Conservation (phyloP, 1,139 yeast species). For the Debaryomyces nepalensis region DNA sequence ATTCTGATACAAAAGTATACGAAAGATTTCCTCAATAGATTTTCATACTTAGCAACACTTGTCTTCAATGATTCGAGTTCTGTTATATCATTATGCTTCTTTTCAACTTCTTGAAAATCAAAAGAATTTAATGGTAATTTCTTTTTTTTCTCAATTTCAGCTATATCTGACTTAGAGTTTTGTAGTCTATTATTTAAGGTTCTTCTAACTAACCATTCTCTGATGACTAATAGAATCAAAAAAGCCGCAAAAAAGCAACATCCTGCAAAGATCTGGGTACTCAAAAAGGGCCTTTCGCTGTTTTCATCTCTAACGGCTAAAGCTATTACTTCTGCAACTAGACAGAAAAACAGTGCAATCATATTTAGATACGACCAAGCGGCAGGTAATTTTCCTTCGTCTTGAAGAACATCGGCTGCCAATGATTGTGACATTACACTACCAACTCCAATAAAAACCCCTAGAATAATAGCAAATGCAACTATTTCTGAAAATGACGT, state of each 20-base stretch:
- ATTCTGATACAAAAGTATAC: constrained; percentile 22
- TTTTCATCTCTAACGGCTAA: constrained; percentile 41
- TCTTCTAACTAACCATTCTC: constrained; percentile 36
- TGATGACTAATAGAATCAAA: constrained; percentile 32
- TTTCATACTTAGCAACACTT: constrained; percentile 27
- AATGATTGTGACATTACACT: constrained; percentile 65
- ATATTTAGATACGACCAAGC: constrained; percentile 65
- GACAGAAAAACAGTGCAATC: constrained; percentile 45
- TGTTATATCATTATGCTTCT: constrained; percentile 12
- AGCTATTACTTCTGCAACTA: constrained; percentile 57
- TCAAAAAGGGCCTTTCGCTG: constrained; percentile 50
- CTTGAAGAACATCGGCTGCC: constrained; percentile 57
- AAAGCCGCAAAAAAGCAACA: constrained; percentile 41
- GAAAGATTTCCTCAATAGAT: constrained; percentile 19
- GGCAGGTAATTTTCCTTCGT: constrained; percentile 53
- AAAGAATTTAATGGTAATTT: constrained; percentile 19
- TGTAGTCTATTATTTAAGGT: constrained; percentile 20
- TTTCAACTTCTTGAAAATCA: constrained; percentile 15
- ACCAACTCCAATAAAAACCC: constrained; percentile 63
- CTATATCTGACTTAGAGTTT: constrained; percentile 15
- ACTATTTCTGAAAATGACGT: constrained; percentile 52
- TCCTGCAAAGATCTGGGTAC: constrained; percentile 67
- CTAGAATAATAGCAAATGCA: constrained; percentile 57
- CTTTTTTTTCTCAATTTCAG: constrained; percentile 15
- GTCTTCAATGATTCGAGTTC: constrained; percentile 23